Percentiles rank a stretch among this genome's conserved stretches.
phyloP scores from a whole-genome alignment of 2,329 filamentous ascomycete species.

The Dothideomycetes sp. region DNA sequence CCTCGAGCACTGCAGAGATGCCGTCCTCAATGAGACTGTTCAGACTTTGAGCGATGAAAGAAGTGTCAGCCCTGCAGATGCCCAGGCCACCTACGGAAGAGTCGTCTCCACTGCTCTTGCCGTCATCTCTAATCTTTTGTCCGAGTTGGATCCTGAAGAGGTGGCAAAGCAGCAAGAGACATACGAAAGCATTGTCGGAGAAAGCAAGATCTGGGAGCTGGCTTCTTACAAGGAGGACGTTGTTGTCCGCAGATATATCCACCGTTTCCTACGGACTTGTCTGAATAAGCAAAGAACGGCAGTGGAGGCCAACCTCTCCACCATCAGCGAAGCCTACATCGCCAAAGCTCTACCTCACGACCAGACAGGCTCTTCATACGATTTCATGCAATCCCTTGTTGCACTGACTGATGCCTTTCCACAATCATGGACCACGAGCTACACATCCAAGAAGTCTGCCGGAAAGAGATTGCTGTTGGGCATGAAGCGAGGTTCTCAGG shows the following conservation, averaged over 20 bases:
- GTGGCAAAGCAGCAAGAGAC: constrained; percentile 50
- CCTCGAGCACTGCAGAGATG: constrained; percentile 70
- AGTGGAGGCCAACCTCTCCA: constrained; percentile 34
- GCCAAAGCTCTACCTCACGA: constrained; percentile 62
- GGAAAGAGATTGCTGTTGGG: constrained; percentile 58
- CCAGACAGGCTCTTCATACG: constrained; percentile 65
- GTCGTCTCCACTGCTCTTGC: constrained; percentile 56
- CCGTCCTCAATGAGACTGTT: constrained; percentile 66
- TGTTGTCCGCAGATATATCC: constrained; percentile 49
- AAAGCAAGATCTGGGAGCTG: constrained; percentile 53
- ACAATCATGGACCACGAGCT: constrained; percentile 63
- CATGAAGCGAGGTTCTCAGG: constrained; percentile 74
- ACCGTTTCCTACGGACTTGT: constrained; percentile 45
- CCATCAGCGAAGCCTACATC: constrained; percentile 61
- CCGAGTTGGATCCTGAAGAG: constrained; percentile 39
- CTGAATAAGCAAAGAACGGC: constrained; percentile 37
- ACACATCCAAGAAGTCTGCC: constrained; percentile 48
- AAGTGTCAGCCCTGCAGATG: constrained; percentile 73
- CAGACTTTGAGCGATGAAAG: constrained; percentile 83
- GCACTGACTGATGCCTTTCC: constrained; percentile 57
- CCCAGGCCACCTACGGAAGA: constrained; percentile 73
- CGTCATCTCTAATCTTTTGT: constrained; percentile 46
- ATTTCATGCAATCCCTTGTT: constrained; percentile 59
- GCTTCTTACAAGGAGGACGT: constrained; percentile 44
- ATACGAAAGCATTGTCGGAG: constrained; percentile 58